Evolutionary conservation across 1,284 basidiomycete species (phyloP).

Genomic region (Ganoderma lingzhi): DNA sequence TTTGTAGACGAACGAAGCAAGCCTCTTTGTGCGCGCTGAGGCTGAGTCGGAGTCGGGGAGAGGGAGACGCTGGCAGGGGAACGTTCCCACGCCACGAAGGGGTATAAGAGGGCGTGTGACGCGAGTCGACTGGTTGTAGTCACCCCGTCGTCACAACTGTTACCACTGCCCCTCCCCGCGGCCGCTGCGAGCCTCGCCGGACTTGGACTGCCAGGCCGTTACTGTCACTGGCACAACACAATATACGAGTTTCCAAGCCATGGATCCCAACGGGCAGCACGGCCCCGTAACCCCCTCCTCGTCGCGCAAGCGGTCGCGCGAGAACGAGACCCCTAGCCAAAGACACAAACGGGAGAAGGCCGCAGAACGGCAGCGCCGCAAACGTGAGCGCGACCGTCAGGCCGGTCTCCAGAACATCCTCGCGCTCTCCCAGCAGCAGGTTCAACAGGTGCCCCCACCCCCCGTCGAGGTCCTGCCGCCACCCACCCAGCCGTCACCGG

Average conservation of each 20-base stretch:
- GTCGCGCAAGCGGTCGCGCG: constrained; percentile 65
- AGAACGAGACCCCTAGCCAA: constrained; percentile 75
- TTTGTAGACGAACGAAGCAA: background rate
- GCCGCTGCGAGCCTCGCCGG: constrained; percentile 15
- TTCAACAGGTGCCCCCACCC: constrained; percentile 32
- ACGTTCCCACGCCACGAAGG: constrained; percentile 39
- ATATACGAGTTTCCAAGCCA: constrained; percentile 35
- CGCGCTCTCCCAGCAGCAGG: constrained; percentile 37
- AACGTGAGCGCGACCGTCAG: constrained; percentile 78
- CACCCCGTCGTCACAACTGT: constrained; percentile 54
- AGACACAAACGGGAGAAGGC: constrained; percentile 81
- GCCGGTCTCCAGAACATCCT: constrained; percentile 46
- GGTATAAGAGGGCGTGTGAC: constrained; percentile 45
- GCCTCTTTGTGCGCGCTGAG: background rate
- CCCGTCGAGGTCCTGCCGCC: constrained; percentile 36
- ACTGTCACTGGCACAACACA: constrained; percentile 32
- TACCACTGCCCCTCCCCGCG: constrained; percentile 29
- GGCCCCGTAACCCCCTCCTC: constrained; percentile 39
- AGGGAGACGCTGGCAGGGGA: background rate
- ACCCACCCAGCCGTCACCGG: constrained; percentile 34
- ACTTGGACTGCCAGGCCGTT: constrained; percentile 23
- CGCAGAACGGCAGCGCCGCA: constrained; percentile 79
- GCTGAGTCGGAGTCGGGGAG: background rate
- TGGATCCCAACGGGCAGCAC: constrained; percentile 42
- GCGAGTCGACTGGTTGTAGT: constrained; percentile 41